Evolutionary conservation across 768 basidiomycete species (phyloP).

Genomic region (Hydnomerulius pinastri): DNA sequence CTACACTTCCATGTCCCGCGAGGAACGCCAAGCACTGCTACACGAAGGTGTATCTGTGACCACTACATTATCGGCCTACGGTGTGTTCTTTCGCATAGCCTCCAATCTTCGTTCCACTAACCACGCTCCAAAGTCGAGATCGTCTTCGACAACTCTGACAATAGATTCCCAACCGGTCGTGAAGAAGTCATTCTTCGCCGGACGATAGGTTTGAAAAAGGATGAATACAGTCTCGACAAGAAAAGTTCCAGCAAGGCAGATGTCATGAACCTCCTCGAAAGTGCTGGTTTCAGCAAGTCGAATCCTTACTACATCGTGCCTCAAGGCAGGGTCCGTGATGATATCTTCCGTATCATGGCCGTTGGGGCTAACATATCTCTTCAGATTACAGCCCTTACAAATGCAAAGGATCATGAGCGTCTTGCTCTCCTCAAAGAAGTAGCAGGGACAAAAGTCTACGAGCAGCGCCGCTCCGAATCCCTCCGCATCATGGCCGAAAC

Average conservation of each 20-base stretch:
- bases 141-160: conserved; percentile 93
- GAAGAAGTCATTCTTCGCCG: conserved; percentile 87
- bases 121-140: conserved; percentile 67
- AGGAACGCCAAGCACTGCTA: conserved; percentile 89
- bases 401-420: conserved; percentile 94
- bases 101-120: background rate
- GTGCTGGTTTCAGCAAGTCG: conserved; percentile 96
- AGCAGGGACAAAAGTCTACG: conserved; percentile 97
- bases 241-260: conserved; percentile 96
- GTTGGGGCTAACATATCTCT: conserved; percentile 8
- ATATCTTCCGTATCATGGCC: background rate
- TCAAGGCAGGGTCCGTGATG: conserved; percentile 83
- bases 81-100: conserved; percentile 37
- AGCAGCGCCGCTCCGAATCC: conserved; percentile 89
- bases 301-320: conserved; percentile 99
- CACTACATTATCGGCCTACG: conserved; percentile 90
- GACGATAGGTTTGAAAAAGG: conserved; percentile 97
- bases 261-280: conserved; percentile 95
- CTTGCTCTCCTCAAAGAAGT: conserved; percentile 96
- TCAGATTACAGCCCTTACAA: conserved; percentile 94
- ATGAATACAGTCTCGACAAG: conserved; percentile 96
- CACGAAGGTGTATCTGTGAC: conserved; percentile 91
- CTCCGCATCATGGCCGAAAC: conserved; percentile 98
- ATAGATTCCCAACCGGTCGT: conserved; percentile 89
- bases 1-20: conserved; percentile 91